Base-by-base conservation (phyloP, 2,329 filamentous ascomycete species). In the Coleophoma crateriformis region DNA sequence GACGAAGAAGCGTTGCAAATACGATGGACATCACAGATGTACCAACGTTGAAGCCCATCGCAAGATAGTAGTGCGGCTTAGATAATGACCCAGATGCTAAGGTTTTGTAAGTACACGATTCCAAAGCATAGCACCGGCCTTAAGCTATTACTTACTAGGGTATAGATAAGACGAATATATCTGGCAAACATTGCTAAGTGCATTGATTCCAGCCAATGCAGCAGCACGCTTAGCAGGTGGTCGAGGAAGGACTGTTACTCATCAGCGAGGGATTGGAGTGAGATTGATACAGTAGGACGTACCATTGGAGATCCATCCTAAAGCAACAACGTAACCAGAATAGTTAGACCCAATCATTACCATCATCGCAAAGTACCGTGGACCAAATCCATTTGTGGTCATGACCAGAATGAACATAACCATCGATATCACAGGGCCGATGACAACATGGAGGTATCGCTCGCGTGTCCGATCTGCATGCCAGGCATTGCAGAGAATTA, bases 341-440 rank as follows among this genome's bases (percentile, higher is more conserved):
- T 41, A 13, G 22, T 41, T 41, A 7, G 6, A 17, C 19, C 43
- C n/a, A 13, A 41, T 15, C 48, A 50, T 50, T 17, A 50, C 20
- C 14, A 50, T 37, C 44, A 50, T 45, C 14, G 48, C 34, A 33
- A 50, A 50, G 45, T 46, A 50, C n/a, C 48, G 48, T 33, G 44
- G 48, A 7, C 22, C 48, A 13, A 27, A 35, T 6, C 33, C 48
- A 3, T 35, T 47, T 3, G 44, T 46, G 7, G 44, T 12, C 13
- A 40, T 33, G 17, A 33, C 48, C 19, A 50, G 33, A 33, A 50
- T 47, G 33, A 33, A 40, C 5, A 33, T 37, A 33, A 50, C 7
- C 22, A 38, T 40, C 1, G 39, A 37, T 22, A 50, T 15, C 3
- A 33, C 33, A 20, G 46, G n/a, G 33, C 34, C 34, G 4, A 34